Evolutionary conservation across 805 yeast genomes (phyloP).

Genomic region (Kodamaea jinghongensis): DNA sequence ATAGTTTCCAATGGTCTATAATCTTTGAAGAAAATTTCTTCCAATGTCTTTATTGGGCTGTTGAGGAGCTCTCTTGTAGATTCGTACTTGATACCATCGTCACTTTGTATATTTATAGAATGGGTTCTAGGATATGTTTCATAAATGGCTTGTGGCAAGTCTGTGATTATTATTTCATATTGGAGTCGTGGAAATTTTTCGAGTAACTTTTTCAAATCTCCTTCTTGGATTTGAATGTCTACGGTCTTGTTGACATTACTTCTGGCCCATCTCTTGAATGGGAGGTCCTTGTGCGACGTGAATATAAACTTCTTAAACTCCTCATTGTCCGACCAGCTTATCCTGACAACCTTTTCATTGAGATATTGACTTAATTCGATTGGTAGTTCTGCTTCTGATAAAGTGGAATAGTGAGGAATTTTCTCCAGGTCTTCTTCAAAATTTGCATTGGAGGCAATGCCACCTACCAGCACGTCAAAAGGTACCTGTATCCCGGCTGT

Average conservation of each 20-base stretch:
- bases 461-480: neutral
- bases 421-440: neutral
- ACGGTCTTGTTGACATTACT: slow-evolving; percentile 38
- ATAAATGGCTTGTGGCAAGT: slow-evolving; percentile 54
- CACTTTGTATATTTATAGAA: slow-evolving; percentile 1
- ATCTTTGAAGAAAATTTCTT: slow-evolving; percentile 65
- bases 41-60: slow-evolving; percentile 10
- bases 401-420: slow-evolving; percentile 28
- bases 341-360: slow-evolving; percentile 45
- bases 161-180: slow-evolving; percentile 47
- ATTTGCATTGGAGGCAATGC: neutral
- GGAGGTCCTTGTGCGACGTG: slow-evolving; percentile 9
- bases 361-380: slow-evolving; percentile 41
- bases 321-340: slow-evolving; percentile 26
- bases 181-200: slow-evolving; percentile 21
- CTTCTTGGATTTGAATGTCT: slow-evolving; percentile 39
- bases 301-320: slow-evolving; percentile 19
- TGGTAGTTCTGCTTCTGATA: slow-evolving; percentile 31
- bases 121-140: slow-evolving; percentile 49
- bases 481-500: slow-evolving; percentile 7
- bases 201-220: slow-evolving; percentile 20
- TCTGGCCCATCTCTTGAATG: slow-evolving; percentile 48
- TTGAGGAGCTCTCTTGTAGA: slow-evolving; percentile 12
- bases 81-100: slow-evolving; percentile 6
- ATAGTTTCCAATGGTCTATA: slow-evolving; percentile 69